Base-by-base conservation (phyloP, 73 alveolate genomes). In the Tetrahymena borealis region DNA sequence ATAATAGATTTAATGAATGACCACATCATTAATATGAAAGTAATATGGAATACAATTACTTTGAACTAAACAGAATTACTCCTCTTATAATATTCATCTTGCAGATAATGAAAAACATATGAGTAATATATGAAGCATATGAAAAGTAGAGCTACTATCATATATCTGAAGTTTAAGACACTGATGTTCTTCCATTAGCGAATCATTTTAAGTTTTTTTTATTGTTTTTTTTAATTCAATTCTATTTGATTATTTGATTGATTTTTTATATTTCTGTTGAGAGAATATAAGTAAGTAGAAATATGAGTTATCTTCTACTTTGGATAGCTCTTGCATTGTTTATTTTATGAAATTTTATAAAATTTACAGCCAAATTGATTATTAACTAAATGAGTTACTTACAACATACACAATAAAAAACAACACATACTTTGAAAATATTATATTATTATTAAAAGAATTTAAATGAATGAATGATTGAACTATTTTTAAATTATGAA, bases 1-100 rank as follows among this genome's bases (percentile, higher is more conserved):
- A 95, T 95, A 94, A 99, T 96, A 12, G 99, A 94, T 91, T 96
- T 94, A 60, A 96, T 91, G 94, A 98, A 98, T 33, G 99, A 94
- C 97, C 99, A 97, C 38, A 97, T 91, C 79, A 98, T 95, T 94
- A 98, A 90, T 43, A 98, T 33, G 31, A 60, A 60, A 8, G 85
- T 1, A 60, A 60, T 60, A 60, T 60, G 85, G 15, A 60, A 60
- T 24, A 60, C n/a, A 15, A 60, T 60, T 18, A 60, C 5, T n/a
- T 60, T 60, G 28, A 60, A 60, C n/a, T 32, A 60, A 60, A 60
- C 85, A 1, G 85, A 60, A 15, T 0, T 20, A 35, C n/a, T 28
- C 13, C 10, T 60, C 10, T 60, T 60, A 28, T 60, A 60, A 20
- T 60, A 60, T 35, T 60, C n/a, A 1, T 60, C 85, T 60, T 60